phyloP scores from a whole-genome alignment of 1,284 basidiomycete genomes.

The Salmacisia buchloeana region DNA sequence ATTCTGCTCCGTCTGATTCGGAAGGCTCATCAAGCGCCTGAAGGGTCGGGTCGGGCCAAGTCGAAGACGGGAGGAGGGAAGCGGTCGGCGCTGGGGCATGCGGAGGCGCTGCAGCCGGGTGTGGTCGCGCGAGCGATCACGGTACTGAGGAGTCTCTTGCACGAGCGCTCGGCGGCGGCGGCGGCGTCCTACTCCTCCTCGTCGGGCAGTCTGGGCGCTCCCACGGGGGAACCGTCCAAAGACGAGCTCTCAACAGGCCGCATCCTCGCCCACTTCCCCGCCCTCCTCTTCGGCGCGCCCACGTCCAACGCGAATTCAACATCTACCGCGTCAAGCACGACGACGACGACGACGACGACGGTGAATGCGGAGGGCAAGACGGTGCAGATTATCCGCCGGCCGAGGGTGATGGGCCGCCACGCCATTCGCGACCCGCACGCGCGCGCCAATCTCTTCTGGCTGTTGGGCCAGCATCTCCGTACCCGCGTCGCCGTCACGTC shows the following conservation, averaged over 20 bases:
- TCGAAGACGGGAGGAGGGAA: not conserved
- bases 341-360: not conserved
- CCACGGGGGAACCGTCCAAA: not conserved
- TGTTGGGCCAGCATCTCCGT: conserved; percentile 41
- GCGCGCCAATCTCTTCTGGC: conserved; percentile 39
- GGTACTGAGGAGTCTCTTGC: not conserved
- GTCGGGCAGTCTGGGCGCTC: no score
- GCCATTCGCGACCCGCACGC: conserved; percentile 26
- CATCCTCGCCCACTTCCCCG: conserved; percentile 4
- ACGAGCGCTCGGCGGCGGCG: not conserved
- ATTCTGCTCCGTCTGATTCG: not conserved
- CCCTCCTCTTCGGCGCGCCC: not conserved
- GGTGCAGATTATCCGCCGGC: not conserved
- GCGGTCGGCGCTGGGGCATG: not conserved
- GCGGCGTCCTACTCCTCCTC: not conserved
- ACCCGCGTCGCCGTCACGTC: not conserved
- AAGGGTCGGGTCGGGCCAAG: not conserved
- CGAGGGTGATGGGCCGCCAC: conserved; percentile 30
- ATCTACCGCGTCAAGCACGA: not conserved
- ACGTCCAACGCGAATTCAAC: not conserved
- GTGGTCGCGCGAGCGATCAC: not conserved
- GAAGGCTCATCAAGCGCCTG: not conserved
- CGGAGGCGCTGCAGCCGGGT: not conserved
- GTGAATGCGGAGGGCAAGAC: conserved; percentile 5
- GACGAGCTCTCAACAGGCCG: conserved; percentile 8